phyloP scores from a whole-genome alignment of 129 eudicot species.

The carrot (Daucus carota) region DNA sequence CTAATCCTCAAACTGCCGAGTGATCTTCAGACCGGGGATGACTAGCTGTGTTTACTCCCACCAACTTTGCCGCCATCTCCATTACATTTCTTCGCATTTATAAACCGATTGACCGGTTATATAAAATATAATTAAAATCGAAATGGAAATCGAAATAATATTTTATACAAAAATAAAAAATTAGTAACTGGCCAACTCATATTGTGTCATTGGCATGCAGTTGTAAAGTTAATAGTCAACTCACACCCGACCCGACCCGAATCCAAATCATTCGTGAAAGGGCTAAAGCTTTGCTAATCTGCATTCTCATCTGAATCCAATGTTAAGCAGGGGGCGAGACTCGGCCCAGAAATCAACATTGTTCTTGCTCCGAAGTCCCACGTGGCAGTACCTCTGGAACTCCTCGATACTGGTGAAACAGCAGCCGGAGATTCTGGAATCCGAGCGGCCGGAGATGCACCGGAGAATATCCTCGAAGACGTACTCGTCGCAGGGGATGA shows the following conservation, averaged over 20 bases:
- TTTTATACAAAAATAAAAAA: slow-evolving; percentile 4
- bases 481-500: slow-evolving; percentile 51
- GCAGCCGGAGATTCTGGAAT: slow-evolving; percentile 24
- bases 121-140: background rate
- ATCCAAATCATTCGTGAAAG: slow-evolving; percentile 8
- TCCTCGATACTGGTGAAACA: slow-evolving; percentile 37
- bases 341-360: slow-evolving; percentile 35
- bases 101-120: background rate
- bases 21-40: no score
- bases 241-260: slow-evolving; percentile 36
- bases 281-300: slow-evolving; percentile 3
- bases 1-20: background rate
- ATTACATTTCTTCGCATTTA: background rate
- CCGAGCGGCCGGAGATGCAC: slow-evolving; percentile 29
- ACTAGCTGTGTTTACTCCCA: no score
- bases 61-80: background rate
- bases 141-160: background rate
- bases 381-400: slow-evolving; percentile 34
- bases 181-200: slow-evolving; percentile 4
- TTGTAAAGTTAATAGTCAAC: slow-evolving; percentile 14
- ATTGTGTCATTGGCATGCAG: background rate
- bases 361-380: slow-evolving; percentile 18
- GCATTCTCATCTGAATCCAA: slow-evolving; percentile 23
- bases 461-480: slow-evolving; percentile 41
- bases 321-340: slow-evolving; percentile 41